A percentile compares a stretch with the other conserved stretches of the same genome.
phyloP scores from a whole-genome alignment of 768 basidiomycete species.

The Lentinula sp. region DNA sequence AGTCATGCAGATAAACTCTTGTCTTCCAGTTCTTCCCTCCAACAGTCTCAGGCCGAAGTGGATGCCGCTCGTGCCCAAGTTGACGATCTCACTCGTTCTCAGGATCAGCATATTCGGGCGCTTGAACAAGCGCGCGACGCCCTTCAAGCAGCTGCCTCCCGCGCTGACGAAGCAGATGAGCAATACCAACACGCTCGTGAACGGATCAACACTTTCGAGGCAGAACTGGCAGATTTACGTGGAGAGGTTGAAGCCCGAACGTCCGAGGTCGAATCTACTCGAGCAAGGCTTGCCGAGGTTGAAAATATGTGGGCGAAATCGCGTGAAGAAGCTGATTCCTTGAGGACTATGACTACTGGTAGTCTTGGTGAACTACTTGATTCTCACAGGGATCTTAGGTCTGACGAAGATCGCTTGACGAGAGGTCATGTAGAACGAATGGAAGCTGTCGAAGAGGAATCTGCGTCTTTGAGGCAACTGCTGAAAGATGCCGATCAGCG shows the following conservation, averaged over 20 bases:
- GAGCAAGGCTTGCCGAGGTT: slow-evolving; percentile 63
- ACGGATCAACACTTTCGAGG: slow-evolving; percentile 65
- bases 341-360: slow-evolving; percentile 81
- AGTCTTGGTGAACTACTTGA: slow-evolving; percentile 84
- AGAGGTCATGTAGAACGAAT: slow-evolving; percentile 81
- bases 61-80: slow-evolving; percentile 57
- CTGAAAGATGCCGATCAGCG: slow-evolving; percentile 71
- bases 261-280: slow-evolving; percentile 67
- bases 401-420: slow-evolving; percentile 73
- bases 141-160: slow-evolving; percentile 65
- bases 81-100: slow-evolving; percentile 61
- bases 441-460: slow-evolving; percentile 73
- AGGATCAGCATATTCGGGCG: slow-evolving; percentile 82
- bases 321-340: slow-evolving; percentile 87
- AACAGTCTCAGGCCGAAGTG: slow-evolving; percentile 79
- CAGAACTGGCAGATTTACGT: slow-evolving; percentile 72
- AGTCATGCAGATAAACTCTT: slow-evolving; percentile 76
- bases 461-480: slow-evolving; percentile 70
- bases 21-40: slow-evolving; percentile 63
- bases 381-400: slow-evolving; percentile 77
- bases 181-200: slow-evolving; percentile 68
- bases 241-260: slow-evolving; percentile 75
- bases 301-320: slow-evolving; percentile 92
- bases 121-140: slow-evolving; percentile 82
- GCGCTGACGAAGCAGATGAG: slow-evolving; percentile 73